A percentile compares a stretch with the other conserved stretches of the same genome.
Conservation (phyloP, 768 basidiomycete species). For the Ramaria rubella region DNA sequence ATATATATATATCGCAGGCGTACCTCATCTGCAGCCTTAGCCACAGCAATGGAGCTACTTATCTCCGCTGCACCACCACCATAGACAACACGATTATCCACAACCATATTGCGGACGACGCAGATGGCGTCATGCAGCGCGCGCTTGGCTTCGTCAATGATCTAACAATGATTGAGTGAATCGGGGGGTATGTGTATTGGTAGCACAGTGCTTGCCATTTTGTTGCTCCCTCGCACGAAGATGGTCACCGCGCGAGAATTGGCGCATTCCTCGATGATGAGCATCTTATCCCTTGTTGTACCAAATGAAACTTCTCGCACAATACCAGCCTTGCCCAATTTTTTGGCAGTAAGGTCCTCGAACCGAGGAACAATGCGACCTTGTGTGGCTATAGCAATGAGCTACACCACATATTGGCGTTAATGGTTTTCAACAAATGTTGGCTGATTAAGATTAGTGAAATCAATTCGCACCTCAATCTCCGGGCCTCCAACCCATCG, state of each 20-base stretch:
- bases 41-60: slow-evolving; percentile 86
- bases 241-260: slow-evolving; percentile 95
- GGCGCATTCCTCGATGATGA: slow-evolving; percentile 97
- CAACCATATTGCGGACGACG: slow-evolving; percentile 90
- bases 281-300: slow-evolving; percentile 98
- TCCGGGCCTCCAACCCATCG: slow-evolving; percentile 99
- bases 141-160: slow-evolving; percentile 97
- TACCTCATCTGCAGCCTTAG: slow-evolving; percentile 92
- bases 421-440: neutral
- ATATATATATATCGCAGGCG: slow-evolving; percentile 11
- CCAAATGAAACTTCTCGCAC: slow-evolving; percentile 95
- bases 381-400: slow-evolving; percentile 97
- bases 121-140: slow-evolving; percentile 97
- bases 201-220: slow-evolving; percentile 68
- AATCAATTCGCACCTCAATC: slow-evolving; percentile 77
- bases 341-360: slow-evolving; percentile 86
- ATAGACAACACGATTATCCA: slow-evolving; percentile 95
- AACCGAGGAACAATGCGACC: slow-evolving; percentile 98
- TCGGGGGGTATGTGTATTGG: neutral
- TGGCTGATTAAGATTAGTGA: no score
- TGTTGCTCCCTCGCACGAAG: slow-evolving; percentile 96
- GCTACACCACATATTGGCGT: slow-evolving; percentile 35
- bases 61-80: slow-evolving; percentile 99
- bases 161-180: slow-evolving; percentile 46
- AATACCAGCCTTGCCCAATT: slow-evolving; percentile 88